Percentiles rank a stretch among this genome's conserved stretches.
These are phyloP conservation scores for Didymella keratinophila DNA, from an alignment of 2,329 filamentous ascomycete species.

Conservation along the genomic window DNA sequence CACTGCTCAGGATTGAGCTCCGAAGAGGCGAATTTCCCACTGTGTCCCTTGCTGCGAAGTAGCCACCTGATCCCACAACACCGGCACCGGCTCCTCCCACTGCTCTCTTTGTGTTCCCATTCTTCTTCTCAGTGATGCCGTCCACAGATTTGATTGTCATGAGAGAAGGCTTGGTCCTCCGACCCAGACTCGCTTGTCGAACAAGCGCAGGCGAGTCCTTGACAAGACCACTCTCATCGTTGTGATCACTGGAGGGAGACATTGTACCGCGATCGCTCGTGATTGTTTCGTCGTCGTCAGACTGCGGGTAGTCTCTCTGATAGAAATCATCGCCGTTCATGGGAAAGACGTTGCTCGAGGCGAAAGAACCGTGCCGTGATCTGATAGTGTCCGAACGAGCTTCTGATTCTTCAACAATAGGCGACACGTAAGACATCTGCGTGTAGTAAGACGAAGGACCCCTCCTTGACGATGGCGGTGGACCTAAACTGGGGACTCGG, in stretches of 20 bases:
- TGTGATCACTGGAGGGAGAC: constrained; percentile 44
- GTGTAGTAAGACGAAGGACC: constrained; percentile 60
- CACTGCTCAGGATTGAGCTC: constrained; percentile 41
- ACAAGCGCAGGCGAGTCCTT: constrained; percentile 40
- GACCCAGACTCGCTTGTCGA: constrained; percentile 58
- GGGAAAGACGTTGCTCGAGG: constrained; percentile 60
- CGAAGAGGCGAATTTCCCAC: constrained; percentile 36
- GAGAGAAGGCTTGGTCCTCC: constrained; percentile 57
- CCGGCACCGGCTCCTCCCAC: constrained; percentile 26
- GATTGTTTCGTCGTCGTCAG: constrained; percentile 51
- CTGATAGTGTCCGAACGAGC: constrained; percentile 53
- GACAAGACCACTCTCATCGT: constrained; percentile 52
- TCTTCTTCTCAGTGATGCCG: constrained; percentile 37
- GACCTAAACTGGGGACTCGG: constrained; percentile 54
- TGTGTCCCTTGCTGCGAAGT: constrained; percentile 10
- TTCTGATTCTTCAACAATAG: constrained; percentile 59
- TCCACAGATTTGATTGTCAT: constrained; percentile 58
- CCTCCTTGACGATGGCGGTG: constrained; percentile 58
- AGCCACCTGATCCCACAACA: constrained; percentile 26
- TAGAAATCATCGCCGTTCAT: constrained; percentile 53
- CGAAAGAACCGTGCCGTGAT: constrained; percentile 54
- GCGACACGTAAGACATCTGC: constrained; percentile 57
- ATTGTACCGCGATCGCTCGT: constrained; percentile 42
- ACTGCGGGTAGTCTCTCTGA: constrained; percentile 43
- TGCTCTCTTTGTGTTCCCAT: constrained; percentile 25